These are phyloP conservation scores for Talaromyces albobiverticillius DNA, from an alignment of 2,329 filamentous ascomycete species.

Conservation along the genomic window DNA sequence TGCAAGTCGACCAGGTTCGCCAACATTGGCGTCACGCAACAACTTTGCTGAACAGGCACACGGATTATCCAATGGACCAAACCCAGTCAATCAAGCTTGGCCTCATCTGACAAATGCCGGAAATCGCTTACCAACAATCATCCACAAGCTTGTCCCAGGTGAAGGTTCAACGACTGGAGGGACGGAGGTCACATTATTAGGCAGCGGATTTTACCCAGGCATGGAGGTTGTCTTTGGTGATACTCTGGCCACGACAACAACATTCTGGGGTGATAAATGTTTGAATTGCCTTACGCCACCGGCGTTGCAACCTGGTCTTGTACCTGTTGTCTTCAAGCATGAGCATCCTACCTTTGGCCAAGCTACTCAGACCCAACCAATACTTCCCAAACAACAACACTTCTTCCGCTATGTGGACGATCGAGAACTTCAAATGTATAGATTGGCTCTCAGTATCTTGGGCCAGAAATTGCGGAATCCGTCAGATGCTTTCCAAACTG, in stretches of 20 bases:
- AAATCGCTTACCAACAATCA: slow-evolving; percentile 58
- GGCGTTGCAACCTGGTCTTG: slow-evolving; percentile 62
- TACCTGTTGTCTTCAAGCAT: slow-evolving; percentile 68
- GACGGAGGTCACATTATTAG: slow-evolving; percentile 81
- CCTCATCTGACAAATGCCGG: slow-evolving; percentile 51
- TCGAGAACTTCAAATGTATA: slow-evolving; percentile 47
- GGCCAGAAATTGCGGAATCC: slow-evolving; percentile 47
- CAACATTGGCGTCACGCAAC: slow-evolving; percentile 37
- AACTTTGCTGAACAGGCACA: slow-evolving; percentile 38
- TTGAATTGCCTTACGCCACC: slow-evolving; percentile 76
- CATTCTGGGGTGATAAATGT: slow-evolving; percentile 77
- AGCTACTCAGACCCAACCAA: slow-evolving; percentile 40
- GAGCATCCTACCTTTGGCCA: slow-evolving; percentile 49
- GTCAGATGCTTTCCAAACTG: slow-evolving; percentile 47
- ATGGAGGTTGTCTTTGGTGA: slow-evolving; percentile 85
- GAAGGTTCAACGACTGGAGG: slow-evolving; percentile 81
- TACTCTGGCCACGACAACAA: slow-evolving; percentile 66
- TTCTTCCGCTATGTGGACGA: slow-evolving; percentile 67
- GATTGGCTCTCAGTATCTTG: slow-evolving; percentile 42
- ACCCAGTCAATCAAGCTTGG: slow-evolving; percentile 51
- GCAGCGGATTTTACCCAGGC: slow-evolving; percentile 73
- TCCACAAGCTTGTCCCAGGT: slow-evolving; percentile 78
- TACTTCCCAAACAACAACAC: slow-evolving; percentile 48
- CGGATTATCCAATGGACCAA: slow-evolving; percentile 36
- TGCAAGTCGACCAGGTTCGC: slow-evolving; percentile 73